Evolutionary conservation across 1,284 basidiomycete species (phyloP).

Genomic region (Gymnopus androsaceus): DNA sequence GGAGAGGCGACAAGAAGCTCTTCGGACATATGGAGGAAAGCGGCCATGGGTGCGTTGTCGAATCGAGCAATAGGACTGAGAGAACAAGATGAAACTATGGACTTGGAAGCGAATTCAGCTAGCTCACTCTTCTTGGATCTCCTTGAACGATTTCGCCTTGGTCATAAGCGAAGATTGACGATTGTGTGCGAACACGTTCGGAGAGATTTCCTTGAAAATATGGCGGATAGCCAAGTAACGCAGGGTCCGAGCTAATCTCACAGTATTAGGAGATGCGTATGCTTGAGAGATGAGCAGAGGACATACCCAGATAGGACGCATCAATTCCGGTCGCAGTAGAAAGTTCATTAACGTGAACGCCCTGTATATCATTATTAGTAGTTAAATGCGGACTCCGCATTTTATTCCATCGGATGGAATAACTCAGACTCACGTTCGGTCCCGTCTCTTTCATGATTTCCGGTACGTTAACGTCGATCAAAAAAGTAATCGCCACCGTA

Average conservation of each 20-base stretch:
- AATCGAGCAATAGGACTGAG: not conserved
- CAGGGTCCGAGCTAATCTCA: conserved; percentile 32
- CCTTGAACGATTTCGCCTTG: conserved; percentile 24
- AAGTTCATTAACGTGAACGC: conserved; percentile 37
- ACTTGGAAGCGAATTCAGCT: not conserved
- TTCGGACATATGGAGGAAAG: not conserved
- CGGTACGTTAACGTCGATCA: conserved; percentile 30
- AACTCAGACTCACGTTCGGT: not conserved
- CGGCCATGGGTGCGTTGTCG: conserved; percentile 6
- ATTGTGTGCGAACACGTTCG: conserved; percentile 39
- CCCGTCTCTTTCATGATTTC: conserved; percentile 8
- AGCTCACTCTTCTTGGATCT: conserved; percentile 18
- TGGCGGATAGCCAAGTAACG: conserved; percentile 37
- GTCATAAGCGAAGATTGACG: conserved; percentile 33
- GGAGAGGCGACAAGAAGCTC: not conserved
- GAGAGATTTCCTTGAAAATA: conserved; percentile 37
- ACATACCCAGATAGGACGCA: conserved; percentile 31
- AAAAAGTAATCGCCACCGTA: conserved; percentile 28
- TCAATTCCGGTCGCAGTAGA: conserved; percentile 31
- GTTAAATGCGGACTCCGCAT: not conserved
- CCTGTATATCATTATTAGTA: too few species aligned
- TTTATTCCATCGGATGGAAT: not conserved
- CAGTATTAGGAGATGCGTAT: not conserved
- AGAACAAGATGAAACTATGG: not conserved
- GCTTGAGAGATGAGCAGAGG: not conserved